Base-by-base conservation (phyloP, 2,329 filamentous ascomycete genomes). In the Furcasterigmium furcatum region DNA sequence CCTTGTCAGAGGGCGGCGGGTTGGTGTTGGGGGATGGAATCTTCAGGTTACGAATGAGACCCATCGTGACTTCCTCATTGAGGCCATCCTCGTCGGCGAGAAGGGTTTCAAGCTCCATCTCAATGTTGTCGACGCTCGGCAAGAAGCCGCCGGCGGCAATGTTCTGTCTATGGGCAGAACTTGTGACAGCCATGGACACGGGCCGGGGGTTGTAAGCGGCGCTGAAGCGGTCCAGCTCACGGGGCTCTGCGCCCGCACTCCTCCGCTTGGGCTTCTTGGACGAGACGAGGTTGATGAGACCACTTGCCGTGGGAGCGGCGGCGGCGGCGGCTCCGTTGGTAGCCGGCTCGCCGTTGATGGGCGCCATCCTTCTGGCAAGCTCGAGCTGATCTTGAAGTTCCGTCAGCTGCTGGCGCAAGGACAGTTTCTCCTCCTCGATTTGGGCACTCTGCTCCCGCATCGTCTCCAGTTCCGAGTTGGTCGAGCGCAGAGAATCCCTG, bases 261-360 rank as follows among this genome's bases (percentile, higher is more conserved):
- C 94, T 82, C 60, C 94, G 80, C 77, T 97, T 96, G 35, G 91
- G 90, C 72, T 96, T 96, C 82, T 97, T 97, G 41, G 90, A 92
- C 3, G 92, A 88, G 21, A 99, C 94, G 27, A 99, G 77, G 66
- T 97, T 99, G 77, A 99, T 96, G 51, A 99, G 81, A 35, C 91
- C 91, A 61, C 78, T 87, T 24, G 79, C 72, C 44, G 79, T 74
- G 34, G 81, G 69, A 41, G 80, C 73, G 16, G 71, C 64, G 43
- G 67, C 62, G 9, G 57, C 52, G 36, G 61, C 58, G 19, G 57
- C 56, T 18, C 70, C 70, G 43, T 72, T 73, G 25, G 61, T 53
- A 19, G 63, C 50, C n/a, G n/a, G 9, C 14, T 76, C 72, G 46
- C 89, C 88, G 58, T 91, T 91, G 57, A 86, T 72, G 9, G 91